Evolutionary conservation across 78 protist species (phyloP), one percentile per base, ranked within the genome.

Genomic region (Thecamonas trahens): DNA sequence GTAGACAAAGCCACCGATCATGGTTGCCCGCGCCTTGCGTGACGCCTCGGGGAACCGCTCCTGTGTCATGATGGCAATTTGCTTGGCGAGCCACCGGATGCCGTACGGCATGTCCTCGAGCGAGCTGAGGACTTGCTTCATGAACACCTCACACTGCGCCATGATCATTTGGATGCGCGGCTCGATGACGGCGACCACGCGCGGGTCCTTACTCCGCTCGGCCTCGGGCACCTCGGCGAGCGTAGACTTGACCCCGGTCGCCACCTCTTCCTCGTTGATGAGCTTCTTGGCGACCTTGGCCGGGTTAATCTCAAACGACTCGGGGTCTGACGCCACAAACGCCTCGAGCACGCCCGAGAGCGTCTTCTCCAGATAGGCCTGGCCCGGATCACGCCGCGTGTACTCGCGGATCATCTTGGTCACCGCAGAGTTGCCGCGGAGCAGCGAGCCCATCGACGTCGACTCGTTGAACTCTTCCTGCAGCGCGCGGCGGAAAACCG

Each of bases 381-480:
- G 11, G n/a, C 5, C 31, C 0, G 18, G 29, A 9, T 45, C 60
- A 9, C 61, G 29, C 60, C 81, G 76, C 9, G 91, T 86, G 57
- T 86, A 86, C 18, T 87, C 82, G 0, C 81, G 70, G 79, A 86
- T 75, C 85, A 86, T 79, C 32, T 85, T 67, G n/a, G 91, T 84
- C 28, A 82, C 58, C 14, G 85, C 79, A 20, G 88, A 82, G 58
- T 86, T 86, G 55, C 82, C 85, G 35, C 91, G 66, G 49, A 86
- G 18, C 1, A 86, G 40, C 15, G 63, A 28, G 34, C 69, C 70
- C n/a, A 75, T 77, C 14, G 35, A 17, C 1, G 72, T 72, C 4
- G 79, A 74, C 28, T 83, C 80, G 47, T 73, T 67, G 15, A 83
- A 71, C 40, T 83, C 85, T 26, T 49, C 75, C 32, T n/a, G 8